Percentiles rank a stretch among this genome's conserved stretches.
These are phyloP conservation scores for Pseudopyricularia javanii DNA, from an alignment of 2,329 filamentous ascomycete species.

Conservation along the genomic window DNA sequence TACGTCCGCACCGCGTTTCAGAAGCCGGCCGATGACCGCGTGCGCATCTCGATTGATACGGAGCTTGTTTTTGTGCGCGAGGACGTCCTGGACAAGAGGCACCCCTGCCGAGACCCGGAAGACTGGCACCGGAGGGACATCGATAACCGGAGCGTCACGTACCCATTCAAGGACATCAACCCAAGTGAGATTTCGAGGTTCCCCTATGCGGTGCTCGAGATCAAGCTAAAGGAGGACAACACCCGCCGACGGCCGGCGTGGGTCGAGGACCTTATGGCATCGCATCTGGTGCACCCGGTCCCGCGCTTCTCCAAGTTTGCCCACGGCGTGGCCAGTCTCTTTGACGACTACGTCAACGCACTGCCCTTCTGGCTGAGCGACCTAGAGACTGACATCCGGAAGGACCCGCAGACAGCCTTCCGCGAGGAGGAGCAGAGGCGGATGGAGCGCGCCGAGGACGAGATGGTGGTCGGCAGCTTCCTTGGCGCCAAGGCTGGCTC, in stretches of 20 bases:
- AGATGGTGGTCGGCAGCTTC: constrained; percentile 80
- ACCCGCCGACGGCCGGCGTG: constrained; percentile 58
- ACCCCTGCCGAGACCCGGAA: constrained; percentile 79
- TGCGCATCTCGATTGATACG: constrained; percentile 88
- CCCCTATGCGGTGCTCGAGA: constrained; percentile 81
- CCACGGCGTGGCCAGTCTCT: constrained; percentile 80
- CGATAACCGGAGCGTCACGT: constrained; percentile 69
- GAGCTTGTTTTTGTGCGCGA: constrained; percentile 78
- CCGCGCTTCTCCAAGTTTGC: constrained; percentile 95
- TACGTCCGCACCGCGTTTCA: constrained; percentile 94
- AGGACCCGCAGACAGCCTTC: constrained; percentile 81
- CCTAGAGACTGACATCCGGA: constrained; percentile 84
- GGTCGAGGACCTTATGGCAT: constrained; percentile 84
- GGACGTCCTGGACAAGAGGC: constrained; percentile 62
- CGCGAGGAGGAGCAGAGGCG: constrained; percentile 81
- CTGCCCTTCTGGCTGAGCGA: constrained; percentile 94
- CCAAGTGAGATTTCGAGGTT: constrained; percentile 87
- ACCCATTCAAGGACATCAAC: constrained; percentile 76
- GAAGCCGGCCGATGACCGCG: constrained; percentile 80
- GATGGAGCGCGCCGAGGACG: constrained; percentile 71
- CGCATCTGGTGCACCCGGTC: constrained; percentile 80
- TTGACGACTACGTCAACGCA: constrained; percentile 92
- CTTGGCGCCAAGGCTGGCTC: constrained; percentile 46
- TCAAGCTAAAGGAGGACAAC: constrained; percentile 62
- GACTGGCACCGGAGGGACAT: constrained; percentile 91